Evolutionary conservation across 2,329 filamentous ascomycete genomes (phyloP).

Genomic region (Coniella lustricola): DNA sequence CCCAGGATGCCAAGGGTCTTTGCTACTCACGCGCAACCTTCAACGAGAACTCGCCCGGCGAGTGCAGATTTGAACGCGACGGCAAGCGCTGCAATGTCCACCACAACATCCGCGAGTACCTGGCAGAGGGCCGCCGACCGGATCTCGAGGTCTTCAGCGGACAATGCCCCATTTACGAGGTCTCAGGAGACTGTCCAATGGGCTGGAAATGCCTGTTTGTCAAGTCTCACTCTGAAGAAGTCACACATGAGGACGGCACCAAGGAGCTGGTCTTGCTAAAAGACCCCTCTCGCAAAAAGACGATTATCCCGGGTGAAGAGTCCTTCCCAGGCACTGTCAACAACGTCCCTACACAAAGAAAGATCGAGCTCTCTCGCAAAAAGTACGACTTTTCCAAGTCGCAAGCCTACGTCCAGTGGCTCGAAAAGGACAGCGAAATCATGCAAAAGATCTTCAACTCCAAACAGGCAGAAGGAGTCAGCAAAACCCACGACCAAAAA

Average conservation of each 20-base stretch:
- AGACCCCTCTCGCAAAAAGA: conserved; percentile 21
- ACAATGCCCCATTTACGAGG: conserved; percentile 74
- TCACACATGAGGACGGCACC: conserved; percentile 68
- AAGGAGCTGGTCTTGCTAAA: conserved; percentile 72
- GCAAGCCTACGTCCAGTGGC: conserved; percentile 70
- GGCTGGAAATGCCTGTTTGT: conserved; percentile 96
- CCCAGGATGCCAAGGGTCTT: conserved; percentile 67
- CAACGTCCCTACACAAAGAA: conserved; percentile 59
- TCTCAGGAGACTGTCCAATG: conserved; percentile 66
- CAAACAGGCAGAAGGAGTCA: conserved; percentile 19
- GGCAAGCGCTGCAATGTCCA: conserved; percentile 74
- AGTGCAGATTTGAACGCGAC: conserved; percentile 73
- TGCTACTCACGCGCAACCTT: conserved; percentile 66
- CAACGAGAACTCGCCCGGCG: conserved; percentile 73
- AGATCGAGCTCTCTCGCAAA: conserved; percentile 68
- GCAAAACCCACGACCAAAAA: conserved; percentile 27
- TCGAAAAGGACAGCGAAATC: conserved; percentile 56
- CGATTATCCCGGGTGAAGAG: conserved; percentile 27
- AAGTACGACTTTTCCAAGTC: conserved; percentile 64
- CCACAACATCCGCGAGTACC: conserved; percentile 80
- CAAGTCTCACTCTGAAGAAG: conserved; percentile 76
- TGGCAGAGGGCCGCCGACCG: conserved; percentile 71
- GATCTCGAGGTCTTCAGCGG: conserved; percentile 72
- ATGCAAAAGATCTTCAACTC: conserved; percentile 39
- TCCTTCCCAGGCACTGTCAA: conserved; percentile 67